phyloP scores from a whole-genome alignment of 371 early-diverging fungal species.

The Quaeritorhiza haematococci region DNA sequence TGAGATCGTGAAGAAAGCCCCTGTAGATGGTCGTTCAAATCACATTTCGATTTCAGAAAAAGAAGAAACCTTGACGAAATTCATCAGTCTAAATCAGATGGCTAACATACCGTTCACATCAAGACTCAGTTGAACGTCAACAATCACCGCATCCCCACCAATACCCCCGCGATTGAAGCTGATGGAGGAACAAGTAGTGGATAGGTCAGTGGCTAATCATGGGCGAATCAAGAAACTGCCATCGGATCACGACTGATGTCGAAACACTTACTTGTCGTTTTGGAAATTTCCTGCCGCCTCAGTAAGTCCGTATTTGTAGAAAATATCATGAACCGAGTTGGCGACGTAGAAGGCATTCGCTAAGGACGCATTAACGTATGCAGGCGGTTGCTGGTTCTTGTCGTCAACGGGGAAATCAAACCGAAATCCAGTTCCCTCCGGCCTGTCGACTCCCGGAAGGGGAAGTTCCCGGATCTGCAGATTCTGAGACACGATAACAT shows the following conservation, averaged over 20 bases:
- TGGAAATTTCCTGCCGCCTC: slow-evolving; percentile 51
- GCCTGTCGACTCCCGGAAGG: slow-evolving; percentile 45
- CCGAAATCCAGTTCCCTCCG: slow-evolving; percentile 54
- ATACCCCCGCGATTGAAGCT: slow-evolving; percentile 42
- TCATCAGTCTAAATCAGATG: too few relatives aligned
- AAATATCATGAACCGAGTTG: slow-evolving; percentile 38
- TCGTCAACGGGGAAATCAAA: slow-evolving; percentile 74
- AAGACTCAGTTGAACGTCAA: slow-evolving; percentile 23
- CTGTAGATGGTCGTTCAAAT: too few relatives aligned
- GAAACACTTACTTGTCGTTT: slow-evolving; percentile 29
- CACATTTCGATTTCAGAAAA: too few relatives aligned
- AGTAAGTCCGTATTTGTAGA: slow-evolving; percentile 37
- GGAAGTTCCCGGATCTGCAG: slow-evolving; percentile 57
- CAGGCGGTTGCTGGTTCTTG: slow-evolving; percentile 1
- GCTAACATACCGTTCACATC: too few relatives aligned
- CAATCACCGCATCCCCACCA: slow-evolving; percentile 82
- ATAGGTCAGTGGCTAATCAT: not conserved
- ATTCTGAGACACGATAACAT: slow-evolving; percentile 73
- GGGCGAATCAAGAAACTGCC: not conserved
- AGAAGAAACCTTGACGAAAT: too few relatives aligned
- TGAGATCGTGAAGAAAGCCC: slow-evolving; percentile 36
- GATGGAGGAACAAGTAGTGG: too few relatives aligned
- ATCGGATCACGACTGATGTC: slow-evolving; percentile 3
- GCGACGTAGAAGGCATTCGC: slow-evolving; percentile 29
- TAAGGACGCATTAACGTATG: slow-evolving; percentile 18